Percentiles rank a stretch among this genome's conserved stretches.
phyloP scores from a whole-genome alignment of 805 yeast genomes.

The Saturnispora mendoncae region DNA sequence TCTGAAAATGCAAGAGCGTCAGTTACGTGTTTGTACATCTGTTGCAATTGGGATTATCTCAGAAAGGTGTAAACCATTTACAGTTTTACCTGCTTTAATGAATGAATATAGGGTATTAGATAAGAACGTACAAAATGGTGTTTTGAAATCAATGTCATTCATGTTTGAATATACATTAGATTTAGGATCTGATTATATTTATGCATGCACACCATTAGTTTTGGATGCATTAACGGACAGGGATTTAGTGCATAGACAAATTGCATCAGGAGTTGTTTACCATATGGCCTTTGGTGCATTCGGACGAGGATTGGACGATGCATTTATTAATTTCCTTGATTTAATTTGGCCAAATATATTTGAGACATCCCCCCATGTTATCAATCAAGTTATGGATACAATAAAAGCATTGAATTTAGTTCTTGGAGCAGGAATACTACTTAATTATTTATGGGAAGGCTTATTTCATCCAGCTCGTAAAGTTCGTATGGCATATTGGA shows the following conservation, averaged over 20 bases:
- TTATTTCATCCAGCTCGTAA: conserved; percentile 87
- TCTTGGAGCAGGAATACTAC: conserved; percentile 65
- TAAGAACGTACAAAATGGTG: conserved; percentile 90
- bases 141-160: conserved; percentile 80
- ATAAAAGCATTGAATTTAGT: conserved; percentile 63
- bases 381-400: conserved; percentile 70
- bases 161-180: conserved; percentile 88
- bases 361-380: conserved; percentile 95
- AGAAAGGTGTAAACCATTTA: conserved; percentile 84
- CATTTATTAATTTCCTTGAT: conserved; percentile 75
- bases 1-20: conserved; percentile 89
- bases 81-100: conserved; percentile 90
- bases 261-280: conserved; percentile 80
- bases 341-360: conserved; percentile 79
- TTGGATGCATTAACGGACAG: conserved; percentile 88
- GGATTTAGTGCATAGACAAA: conserved; percentile 89
- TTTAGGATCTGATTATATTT: conserved; percentile 70
- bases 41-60: conserved; percentile 98
- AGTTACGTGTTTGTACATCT: conserved; percentile 91
- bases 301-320: conserved; percentile 71
- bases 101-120: conserved; percentile 92
- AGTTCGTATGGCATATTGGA: conserved; percentile 84
- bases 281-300: conserved; percentile 73
- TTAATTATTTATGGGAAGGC: conserved; percentile 81
- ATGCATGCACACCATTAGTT: conserved; percentile 65